These are phyloP conservation scores for Beta macrorhiza DNA, from an alignment of 179 eudicot genomes.

Conservation along the genomic window DNA sequence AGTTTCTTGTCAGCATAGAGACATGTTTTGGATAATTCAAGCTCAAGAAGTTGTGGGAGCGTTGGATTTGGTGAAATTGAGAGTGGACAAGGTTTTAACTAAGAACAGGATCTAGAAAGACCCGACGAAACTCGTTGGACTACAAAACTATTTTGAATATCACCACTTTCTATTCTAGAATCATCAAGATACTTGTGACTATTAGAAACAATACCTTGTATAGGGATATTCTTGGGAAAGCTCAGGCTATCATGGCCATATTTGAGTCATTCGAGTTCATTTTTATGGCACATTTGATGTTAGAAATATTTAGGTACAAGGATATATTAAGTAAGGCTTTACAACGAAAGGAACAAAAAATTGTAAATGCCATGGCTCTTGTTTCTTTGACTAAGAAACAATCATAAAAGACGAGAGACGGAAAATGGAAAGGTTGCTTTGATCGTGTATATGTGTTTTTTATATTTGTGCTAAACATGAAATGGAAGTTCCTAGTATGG, in stretches of 20 bases:
- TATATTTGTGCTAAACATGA: too few species aligned
- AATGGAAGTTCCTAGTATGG: too few species aligned
- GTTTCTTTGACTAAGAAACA: neutral
- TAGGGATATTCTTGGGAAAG: neutral
- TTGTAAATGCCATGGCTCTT: neutral
- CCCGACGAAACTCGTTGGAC: neutral
- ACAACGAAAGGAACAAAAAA: neutral
- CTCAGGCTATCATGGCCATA: neutral
- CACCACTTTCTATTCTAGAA: neutral
- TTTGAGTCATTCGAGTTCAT: conserved; percentile 2
- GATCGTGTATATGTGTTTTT: too few species aligned
- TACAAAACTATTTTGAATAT: conserved; percentile 8
- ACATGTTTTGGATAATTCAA: neutral
- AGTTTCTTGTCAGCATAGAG: conserved; percentile 11
- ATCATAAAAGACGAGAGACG: neutral
- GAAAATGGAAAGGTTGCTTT: too few species aligned
- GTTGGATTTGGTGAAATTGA: neutral
- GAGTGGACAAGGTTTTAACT: conserved; percentile 2
- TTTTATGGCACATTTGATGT: neutral
- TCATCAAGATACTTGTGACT: neutral
- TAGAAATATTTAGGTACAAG: neutral
- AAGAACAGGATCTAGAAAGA: neutral
- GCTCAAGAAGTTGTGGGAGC: neutral
- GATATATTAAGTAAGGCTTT: neutral
- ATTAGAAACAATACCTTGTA: neutral